Percentiles rank a stretch among this genome's conserved stretches.
These are phyloP conservation scores for Penicillium parvum DNA, from an alignment of 495 filamentous ascomycete species.

Conservation along the genomic window DNA sequence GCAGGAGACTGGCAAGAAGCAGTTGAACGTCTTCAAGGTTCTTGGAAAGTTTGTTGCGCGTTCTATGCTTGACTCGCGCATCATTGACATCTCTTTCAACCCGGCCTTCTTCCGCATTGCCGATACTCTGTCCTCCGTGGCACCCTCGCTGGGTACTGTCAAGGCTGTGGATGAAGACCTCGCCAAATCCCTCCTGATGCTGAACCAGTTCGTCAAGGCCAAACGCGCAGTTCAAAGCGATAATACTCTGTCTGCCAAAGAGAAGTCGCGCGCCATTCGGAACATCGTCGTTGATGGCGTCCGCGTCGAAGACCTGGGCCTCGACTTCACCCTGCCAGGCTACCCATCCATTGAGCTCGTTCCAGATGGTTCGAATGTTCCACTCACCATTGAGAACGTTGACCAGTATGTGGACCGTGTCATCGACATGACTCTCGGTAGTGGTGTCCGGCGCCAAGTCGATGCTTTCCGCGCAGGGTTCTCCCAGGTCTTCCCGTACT, in stretches of 20 bases:
- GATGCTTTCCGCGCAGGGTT: slow-evolving; percentile 91
- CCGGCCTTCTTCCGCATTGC: slow-evolving; percentile 96
- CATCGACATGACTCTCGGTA: slow-evolving; percentile 84
- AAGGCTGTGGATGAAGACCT: slow-evolving; percentile 84
- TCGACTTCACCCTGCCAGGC: slow-evolving; percentile 94
- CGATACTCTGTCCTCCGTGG: slow-evolving; percentile 64
- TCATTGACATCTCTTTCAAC: slow-evolving; percentile 97
- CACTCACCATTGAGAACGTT: slow-evolving; percentile 86
- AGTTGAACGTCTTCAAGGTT: slow-evolving; percentile 84
- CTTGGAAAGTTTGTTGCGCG: slow-evolving; percentile 97
- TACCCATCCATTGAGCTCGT: slow-evolving; percentile 87
- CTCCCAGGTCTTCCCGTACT: slow-evolving; percentile 94
- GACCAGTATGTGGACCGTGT: slow-evolving; percentile 82
- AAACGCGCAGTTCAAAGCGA: slow-evolving; percentile 79
- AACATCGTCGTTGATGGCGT: slow-evolving; percentile 68
- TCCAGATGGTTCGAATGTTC: slow-evolving; percentile 62
- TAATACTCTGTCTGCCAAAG: slow-evolving; percentile 52
- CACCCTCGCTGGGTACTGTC: slow-evolving; percentile 86
- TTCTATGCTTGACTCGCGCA: slow-evolving; percentile 96
- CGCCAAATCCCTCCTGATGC: slow-evolving; percentile 76
- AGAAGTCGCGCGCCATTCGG: slow-evolving; percentile 65
- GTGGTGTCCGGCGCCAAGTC: slow-evolving; percentile 81
- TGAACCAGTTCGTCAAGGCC: slow-evolving; percentile 80
- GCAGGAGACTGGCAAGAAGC: slow-evolving; percentile 72
- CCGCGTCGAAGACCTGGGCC: slow-evolving; percentile 75